Conservation (phyloP, 2,329 filamentous ascomycete species). For the Paraphoma sp. region DNA sequence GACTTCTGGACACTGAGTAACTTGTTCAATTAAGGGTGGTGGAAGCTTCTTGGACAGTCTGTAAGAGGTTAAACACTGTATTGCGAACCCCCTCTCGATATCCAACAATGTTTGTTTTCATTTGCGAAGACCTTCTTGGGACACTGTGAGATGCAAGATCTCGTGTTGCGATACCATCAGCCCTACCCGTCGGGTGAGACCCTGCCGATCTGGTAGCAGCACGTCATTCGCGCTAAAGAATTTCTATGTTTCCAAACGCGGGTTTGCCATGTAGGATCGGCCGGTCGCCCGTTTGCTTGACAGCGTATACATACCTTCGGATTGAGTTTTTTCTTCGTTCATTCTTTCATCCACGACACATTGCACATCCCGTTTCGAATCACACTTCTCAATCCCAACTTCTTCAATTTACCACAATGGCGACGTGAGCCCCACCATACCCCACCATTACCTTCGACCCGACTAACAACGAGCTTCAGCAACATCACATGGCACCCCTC, state of each 20-base stretch:
- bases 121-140: too few species aligned
- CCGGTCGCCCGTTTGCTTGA: slow-evolving; percentile 11
- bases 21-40: too few species aligned
- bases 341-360: neutral
- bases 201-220: slow-evolving; percentile 17
- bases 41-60: too few species aligned
- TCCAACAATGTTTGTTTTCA: too few species aligned
- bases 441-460: slow-evolving; percentile 23
- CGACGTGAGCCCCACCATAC: slow-evolving; percentile 45
- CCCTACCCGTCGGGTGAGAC: slow-evolving; percentile 19
- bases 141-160: neutral
- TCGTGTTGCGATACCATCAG: slow-evolving; percentile 4
- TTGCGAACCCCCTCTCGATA: too few species aligned
- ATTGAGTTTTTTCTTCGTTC: neutral
- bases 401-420: slow-evolving; percentile 26
- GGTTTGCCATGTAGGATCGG: slow-evolving; percentile 11
- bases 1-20: neutral
- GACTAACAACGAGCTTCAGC: slow-evolving; percentile 54
- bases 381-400: slow-evolving; percentile 1
- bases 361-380: too few species aligned
- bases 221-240: slow-evolving; percentile 39
- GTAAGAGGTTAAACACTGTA: too few species aligned
- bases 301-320: slow-evolving; percentile 7
- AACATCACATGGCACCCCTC: slow-evolving; percentile 92
- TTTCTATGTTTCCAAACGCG: slow-evolving; percentile 21